Conservation (phyloP, 2,329 filamentous ascomycete genomes). For the Teratosphaeriaceae sp. region DNA sequence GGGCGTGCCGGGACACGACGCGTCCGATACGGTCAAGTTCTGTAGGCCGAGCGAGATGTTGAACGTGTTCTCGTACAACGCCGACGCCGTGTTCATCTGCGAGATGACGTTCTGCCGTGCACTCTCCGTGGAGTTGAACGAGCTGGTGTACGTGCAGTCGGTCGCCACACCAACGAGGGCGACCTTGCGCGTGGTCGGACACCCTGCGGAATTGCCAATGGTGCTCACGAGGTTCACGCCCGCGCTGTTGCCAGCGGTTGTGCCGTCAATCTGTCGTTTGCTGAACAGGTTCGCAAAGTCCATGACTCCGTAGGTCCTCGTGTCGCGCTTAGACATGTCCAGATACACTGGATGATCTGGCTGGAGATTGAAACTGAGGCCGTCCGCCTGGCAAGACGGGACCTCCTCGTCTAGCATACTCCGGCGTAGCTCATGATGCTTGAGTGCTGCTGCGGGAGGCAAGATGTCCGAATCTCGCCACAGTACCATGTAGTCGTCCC, state of each 20-base stretch:
- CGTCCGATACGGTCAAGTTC: constrained; percentile 72
- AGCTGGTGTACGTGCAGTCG: constrained; percentile 78
- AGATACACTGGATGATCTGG: constrained; percentile 61
- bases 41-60: constrained; percentile 89
- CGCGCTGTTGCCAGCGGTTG: constrained; percentile 66
- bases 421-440: constrained; percentile 55
- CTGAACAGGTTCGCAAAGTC: constrained; percentile 63
- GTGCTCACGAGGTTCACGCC: constrained; percentile 70
- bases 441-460: constrained; percentile 27
- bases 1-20: constrained; percentile 65
- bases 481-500: constrained; percentile 76
- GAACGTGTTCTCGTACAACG: constrained; percentile 83
- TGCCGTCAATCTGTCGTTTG: constrained; percentile 60
- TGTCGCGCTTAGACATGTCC: constrained; percentile 46
- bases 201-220: constrained; percentile 79
- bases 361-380: constrained; percentile 71
- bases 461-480: constrained; percentile 85
- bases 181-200: constrained; percentile 82
- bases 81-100: constrained; percentile 79
- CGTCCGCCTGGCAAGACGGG: constrained; percentile 61
- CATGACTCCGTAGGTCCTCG: constrained; percentile 52
- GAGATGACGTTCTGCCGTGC: constrained; percentile 70
- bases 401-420: constrained; percentile 10
- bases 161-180: constrained; percentile 87
- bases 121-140: constrained; percentile 60